Evolutionary conservation across 495 filamentous ascomycete genomes (phyloP).

Genomic region (Penicillium diatomitis): DNA sequence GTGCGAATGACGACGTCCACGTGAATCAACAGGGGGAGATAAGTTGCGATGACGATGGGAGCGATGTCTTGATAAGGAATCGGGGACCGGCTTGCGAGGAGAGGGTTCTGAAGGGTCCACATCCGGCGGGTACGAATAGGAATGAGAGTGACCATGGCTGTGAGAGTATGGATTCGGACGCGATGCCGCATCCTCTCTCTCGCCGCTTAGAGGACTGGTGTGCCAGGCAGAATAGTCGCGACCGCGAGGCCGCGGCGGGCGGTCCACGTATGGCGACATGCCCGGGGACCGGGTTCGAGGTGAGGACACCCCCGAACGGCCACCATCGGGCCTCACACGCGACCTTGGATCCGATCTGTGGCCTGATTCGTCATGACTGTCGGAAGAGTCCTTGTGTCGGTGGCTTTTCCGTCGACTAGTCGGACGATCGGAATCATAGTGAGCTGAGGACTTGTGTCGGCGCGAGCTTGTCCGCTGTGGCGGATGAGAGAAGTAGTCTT

Average conservation of each 20-base stretch:
- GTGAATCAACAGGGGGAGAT: conserved; percentile 20
- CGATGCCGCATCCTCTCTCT: conserved; percentile 9
- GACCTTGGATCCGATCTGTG: conserved; percentile 16
- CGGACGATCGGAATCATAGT: conserved; percentile 11
- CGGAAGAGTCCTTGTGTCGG: conserved; percentile 19
- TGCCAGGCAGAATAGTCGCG: conserved; percentile 16
- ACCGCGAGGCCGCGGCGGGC: conserved; percentile 9
- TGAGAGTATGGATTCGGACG: not conserved
- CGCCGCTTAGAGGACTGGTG: conserved; percentile 16
- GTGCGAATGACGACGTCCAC: conserved; percentile 35
- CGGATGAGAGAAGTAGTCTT: conserved; percentile 18
- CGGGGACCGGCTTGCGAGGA: conserved; percentile 4
- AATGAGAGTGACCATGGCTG: not conserved
- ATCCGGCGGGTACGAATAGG: not conserved
- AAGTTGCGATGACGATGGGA: conserved; percentile 17
- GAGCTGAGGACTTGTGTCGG: conserved; percentile 8
- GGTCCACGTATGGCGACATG: conserved; percentile 10
- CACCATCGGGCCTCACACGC: conserved; percentile 3
- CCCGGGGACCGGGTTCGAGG: conserved; percentile 27
- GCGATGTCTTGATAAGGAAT: conserved; percentile 7
- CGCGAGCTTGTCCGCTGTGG: conserved; percentile 11
- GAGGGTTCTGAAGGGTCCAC: conserved; percentile 21
- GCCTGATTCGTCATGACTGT: conserved; percentile 15
- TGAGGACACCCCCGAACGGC: conserved; percentile 15
- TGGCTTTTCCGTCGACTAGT: conserved; percentile 10